phyloP scores from a whole-genome alignment of 345 rosid species.

The Moricandia arvensis region DNA sequence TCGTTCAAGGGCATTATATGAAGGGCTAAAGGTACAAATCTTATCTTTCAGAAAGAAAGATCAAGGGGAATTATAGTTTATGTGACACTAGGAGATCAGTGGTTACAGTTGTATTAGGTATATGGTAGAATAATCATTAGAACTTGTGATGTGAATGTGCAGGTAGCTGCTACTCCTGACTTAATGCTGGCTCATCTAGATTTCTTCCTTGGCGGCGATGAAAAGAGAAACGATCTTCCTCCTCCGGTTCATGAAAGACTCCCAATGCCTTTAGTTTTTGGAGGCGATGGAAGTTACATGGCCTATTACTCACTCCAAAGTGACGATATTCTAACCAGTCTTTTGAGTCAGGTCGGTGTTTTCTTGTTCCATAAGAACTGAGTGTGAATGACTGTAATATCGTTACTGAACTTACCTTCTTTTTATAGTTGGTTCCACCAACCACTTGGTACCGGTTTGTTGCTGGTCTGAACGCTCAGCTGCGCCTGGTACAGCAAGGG shows the following conservation, averaged over 20 bases:
- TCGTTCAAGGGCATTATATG: conserved; percentile 93
- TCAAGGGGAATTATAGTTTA: too few relatives aligned
- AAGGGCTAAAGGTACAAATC: conserved; percentile 77
- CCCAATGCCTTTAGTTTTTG: conserved; percentile 73
- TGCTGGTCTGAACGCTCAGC: conserved; percentile 90
- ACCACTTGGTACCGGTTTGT: conserved; percentile 89
- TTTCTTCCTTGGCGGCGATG: conserved; percentile 94
- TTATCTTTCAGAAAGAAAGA: background rate
- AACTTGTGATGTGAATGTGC: conserved; percentile 8
- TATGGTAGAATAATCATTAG: too few relatives aligned
- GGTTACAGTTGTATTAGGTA: background rate
- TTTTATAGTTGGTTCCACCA: conserved; percentile 73
- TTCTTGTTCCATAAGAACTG: background rate
- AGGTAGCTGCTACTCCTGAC: conserved; percentile 88
- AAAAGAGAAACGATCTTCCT: conserved; percentile 85
- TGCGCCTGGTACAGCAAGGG: conserved; percentile 73
- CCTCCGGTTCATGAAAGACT: conserved; percentile 71
- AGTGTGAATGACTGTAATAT: background rate
- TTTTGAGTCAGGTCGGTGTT: conserved; percentile 70
- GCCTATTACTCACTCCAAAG: conserved; percentile 80
- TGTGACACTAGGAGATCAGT: background rate
- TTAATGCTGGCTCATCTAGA: conserved; percentile 85
- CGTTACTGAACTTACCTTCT: background rate
- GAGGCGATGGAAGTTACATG: conserved; percentile 96
- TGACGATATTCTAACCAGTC: conserved; percentile 83